Base-by-base conservation (phyloP, 164 flowering plant species). In the Tetrastigma voinierianum region DNA sequence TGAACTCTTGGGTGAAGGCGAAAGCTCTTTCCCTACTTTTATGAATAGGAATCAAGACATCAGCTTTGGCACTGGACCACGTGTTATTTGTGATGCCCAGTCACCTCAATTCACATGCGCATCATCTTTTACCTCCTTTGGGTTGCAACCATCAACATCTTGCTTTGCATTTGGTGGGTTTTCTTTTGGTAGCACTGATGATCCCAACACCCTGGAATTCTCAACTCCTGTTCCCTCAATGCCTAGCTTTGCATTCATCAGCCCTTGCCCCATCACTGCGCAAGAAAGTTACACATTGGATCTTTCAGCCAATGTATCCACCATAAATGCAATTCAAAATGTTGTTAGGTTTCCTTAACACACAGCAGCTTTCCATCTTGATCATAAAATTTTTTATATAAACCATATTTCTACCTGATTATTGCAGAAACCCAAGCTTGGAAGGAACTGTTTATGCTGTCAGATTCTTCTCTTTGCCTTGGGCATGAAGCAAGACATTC, bases 161-260 rank as follows among this genome's bases (percentile, higher is more conserved):
- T 73, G 62, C 67, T 61, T 61, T 14, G 74, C 57, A 46, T 73
- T 82, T 65, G 70, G 75, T 24, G 82, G 78, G 44, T 85, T 87
- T 73, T 81, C 89, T 23, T 90, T 90, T 72, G 67, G 63, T 2
- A 77, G 84, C 62, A 57, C 70, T 68, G 75, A 70, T 25, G 81
- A 72, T 58, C 72, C 86, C 4, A 67, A 25, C 57, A 46, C 66
- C 59, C 49, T 67, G 56, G 90, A 75, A 20, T 78, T 81, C 61
- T 67, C 78, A 11, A 67, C 89, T 10, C 84, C 90, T 1, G 23
- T 87, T 67, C 49, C 71, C 52, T 73, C 90, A 25, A 72, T 90
- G 76, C 84, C 93, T 21, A 90, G 93, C 78, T 90, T 90, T 75
- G 43, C 88, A 20, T 90, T 90, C 73, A 80, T 83, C 72, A 77